Percentiles rank a stretch among this genome's conserved stretches.
phyloP scores from a whole-genome alignment of 2,329 filamentous ascomycete species.

The Aspergillus tanneri region DNA sequence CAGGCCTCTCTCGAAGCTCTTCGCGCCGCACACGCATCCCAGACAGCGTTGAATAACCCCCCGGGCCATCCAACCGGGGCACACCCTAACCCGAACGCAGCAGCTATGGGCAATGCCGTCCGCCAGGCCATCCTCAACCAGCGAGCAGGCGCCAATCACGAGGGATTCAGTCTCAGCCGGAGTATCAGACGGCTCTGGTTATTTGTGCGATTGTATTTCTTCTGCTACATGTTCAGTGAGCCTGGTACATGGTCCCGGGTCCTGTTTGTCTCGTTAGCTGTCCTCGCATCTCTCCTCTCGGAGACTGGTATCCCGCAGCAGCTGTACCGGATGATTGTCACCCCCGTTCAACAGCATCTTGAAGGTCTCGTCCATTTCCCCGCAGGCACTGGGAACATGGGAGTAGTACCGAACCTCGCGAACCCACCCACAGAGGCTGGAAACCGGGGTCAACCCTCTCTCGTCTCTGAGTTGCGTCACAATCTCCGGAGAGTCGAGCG shows the following conservation, averaged over 20 bases:
- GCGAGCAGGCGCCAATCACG: constrained; percentile 22
- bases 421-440: constrained; percentile 9
- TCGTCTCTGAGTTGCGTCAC: constrained; percentile 22
- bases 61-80: constrained; percentile 8
- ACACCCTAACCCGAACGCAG: constrained; percentile 19
- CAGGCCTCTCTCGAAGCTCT: constrained; percentile 16
- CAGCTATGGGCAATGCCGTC: constrained; percentile 31
- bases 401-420: constrained; percentile 4
- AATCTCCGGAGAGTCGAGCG: constrained; percentile 52
- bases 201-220: constrained; percentile 57
- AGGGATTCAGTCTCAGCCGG: constrained; percentile 39
- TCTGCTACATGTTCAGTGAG: constrained; percentile 58
- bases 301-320: constrained; percentile 41
- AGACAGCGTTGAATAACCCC: not conserved
- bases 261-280: constrained; percentile 39
- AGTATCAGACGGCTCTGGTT: constrained; percentile 55
- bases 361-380: constrained; percentile 42
- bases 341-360: constrained; percentile 45
- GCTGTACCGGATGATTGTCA: constrained; percentile 35
- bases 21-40: constrained; percentile 13
- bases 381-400: constrained; percentile 12
- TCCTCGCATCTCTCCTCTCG: constrained; percentile 42
- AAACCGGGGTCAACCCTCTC: constrained; percentile 4
- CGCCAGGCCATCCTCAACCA: constrained; percentile 36
- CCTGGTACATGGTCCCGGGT: constrained; percentile 48